Evolutionary conservation across 805 yeast genomes (phyloP), one percentile per base, ranked within the genome.

Genomic region (Pichia rugopelliculosa): DNA sequence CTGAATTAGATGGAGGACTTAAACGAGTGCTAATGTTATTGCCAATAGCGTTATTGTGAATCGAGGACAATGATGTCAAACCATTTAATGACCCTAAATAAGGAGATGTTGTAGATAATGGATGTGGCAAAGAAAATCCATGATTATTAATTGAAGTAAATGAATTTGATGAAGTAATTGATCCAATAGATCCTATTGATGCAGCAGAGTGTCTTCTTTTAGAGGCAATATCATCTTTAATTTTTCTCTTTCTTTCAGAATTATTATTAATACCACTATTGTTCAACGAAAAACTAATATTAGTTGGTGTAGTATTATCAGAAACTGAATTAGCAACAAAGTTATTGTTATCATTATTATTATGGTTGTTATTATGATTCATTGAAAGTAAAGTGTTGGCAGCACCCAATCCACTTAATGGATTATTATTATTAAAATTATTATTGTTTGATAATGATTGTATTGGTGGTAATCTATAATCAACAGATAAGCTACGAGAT

Each of bases 181-280:
- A 36, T 25, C 43, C 47, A 38, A 44, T 22, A 9, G 42, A 38
- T 17, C 44, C 46, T 24, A 61, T 55, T 7, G 65, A 59, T 13
- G 68, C 67, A 11, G 64, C 66, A 10, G 68, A 64, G 45, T 63
- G 67, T 47, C 68, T 58, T 39, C 68, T 57, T 11, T 48, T 44
- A 4, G 52, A 40, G 13, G 37, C 18, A 2, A 55, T 48, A n/a
- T 61, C 66, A 23, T 60, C 63, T 33, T 53, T 40, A 9, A 57
- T 40, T 39, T 59, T 62, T 36, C 66, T 50, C 48, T 61, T 61
- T 36, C 67, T 41, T 24, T 58, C 30, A 0, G 59, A 51, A 3
- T 60, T 52, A 10, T 56, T 45, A 26, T 50, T 41, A 3, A 46
- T 15, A 56, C 56, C 26, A 49, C 43, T 39, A 49, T 45, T 12